Evolutionary conservation across 2,329 filamentous ascomycete species (phyloP).

Genomic region (Nannizzia gypsea): DNA sequence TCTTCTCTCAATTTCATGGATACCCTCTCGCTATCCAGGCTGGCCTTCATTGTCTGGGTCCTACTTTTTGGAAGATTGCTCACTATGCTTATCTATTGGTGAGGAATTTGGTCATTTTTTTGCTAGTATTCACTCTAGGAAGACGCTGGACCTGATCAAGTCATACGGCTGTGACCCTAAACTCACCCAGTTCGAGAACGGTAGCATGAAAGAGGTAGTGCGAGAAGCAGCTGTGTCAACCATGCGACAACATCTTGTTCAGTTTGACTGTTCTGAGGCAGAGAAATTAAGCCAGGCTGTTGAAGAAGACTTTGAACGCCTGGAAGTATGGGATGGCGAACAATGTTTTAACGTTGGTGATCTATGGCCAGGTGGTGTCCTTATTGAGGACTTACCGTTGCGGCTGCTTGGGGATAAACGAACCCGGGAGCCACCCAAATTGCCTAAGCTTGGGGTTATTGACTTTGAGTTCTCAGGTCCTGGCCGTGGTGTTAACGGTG

Average conservation of each 20-base stretch:
- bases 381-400: neutral
- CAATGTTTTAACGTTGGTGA: constrained; percentile 9
- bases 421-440: neutral
- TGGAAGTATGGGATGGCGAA: constrained; percentile 2
- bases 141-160: constrained; percentile 3
- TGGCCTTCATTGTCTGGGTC: neutral
- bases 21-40: neutral
- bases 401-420: neutral
- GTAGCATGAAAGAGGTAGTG: constrained; percentile 6
- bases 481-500: constrained; percentile 8
- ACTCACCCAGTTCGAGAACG: constrained; percentile 1
- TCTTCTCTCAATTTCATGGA: constrained; percentile 2
- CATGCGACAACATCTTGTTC: constrained; percentile 4
- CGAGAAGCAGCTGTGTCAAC: constrained; percentile 7
- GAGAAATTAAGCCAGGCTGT: constrained; percentile 1
- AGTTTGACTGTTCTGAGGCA: constrained; percentile 3
- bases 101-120: neutral
- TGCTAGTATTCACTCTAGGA: constrained; percentile 4
- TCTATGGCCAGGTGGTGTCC: constrained; percentile 9
- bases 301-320: constrained; percentile 10
- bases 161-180: neutral
- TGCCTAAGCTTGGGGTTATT: constrained; percentile 9
- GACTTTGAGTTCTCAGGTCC: constrained; percentile 11
- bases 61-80: neutral
- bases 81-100: neutral